A percentile compares a stretch with the other conserved stretches of the same genome.
These are phyloP conservation scores for Diplodia intermedia DNA, from an alignment of 2,329 filamentous ascomycete genomes.

Conservation along the genomic window DNA sequence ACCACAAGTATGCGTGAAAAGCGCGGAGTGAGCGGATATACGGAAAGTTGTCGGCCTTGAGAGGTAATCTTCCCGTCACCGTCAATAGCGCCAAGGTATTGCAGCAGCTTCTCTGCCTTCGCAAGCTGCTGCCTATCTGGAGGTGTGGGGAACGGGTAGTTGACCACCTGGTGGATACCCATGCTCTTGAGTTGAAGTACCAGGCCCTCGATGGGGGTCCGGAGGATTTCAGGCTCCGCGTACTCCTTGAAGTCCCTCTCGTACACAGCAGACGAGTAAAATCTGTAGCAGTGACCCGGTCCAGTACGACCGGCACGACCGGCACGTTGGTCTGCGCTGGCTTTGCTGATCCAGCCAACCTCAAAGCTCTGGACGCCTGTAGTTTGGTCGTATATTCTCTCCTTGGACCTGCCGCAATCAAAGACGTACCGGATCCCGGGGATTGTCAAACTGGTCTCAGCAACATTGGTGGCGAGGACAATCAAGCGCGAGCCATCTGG, in stretches of 20 bases:
- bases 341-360: slow-evolving; percentile 96
- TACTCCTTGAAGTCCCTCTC: slow-evolving; percentile 88
- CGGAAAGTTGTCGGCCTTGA: slow-evolving; percentile 79
- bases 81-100: slow-evolving; percentile 82
- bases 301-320: slow-evolving; percentile 95
- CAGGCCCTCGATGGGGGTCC: slow-evolving; percentile 87
- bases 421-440: slow-evolving; percentile 96
- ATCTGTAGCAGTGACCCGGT: slow-evolving; percentile 90
- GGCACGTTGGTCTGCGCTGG: slow-evolving; percentile 87
- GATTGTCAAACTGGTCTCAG: slow-evolving; percentile 96
- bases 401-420: slow-evolving; percentile 90
- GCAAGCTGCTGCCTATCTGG: slow-evolving; percentile 77
- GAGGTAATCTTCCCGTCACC: slow-evolving; percentile 76
- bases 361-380: slow-evolving; percentile 96
- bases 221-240: slow-evolving; percentile 83
- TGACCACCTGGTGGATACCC: slow-evolving; percentile 86
- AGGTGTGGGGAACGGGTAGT: slow-evolving; percentile 95
- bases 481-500: slow-evolving; percentile 85
- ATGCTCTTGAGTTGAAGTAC: slow-evolving; percentile 95
- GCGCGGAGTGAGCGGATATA: slow-evolving; percentile 88
- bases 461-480: slow-evolving; percentile 93
- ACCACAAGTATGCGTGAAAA: slow-evolving; percentile 92
- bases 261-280: slow-evolving; percentile 94
- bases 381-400: slow-evolving; percentile 83
- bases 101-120: slow-evolving; percentile 84